Conservation (phyloP, 345 rosid species). For the Trapa incisa region DNA sequence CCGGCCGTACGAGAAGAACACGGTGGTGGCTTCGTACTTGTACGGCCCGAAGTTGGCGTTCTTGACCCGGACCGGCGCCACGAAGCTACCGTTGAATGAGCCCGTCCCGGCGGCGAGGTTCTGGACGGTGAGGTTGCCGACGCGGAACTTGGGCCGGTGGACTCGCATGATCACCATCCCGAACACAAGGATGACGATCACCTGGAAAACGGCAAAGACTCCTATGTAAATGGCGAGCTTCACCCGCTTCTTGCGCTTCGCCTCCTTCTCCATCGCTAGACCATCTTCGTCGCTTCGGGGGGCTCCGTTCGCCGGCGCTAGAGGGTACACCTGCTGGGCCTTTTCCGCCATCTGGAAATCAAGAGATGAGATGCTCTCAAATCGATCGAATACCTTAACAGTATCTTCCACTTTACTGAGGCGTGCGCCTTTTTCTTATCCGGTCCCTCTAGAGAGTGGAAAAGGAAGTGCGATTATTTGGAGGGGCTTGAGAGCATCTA, state of each 20-base stretch:
- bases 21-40: constrained; percentile 9
- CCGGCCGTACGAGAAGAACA: constrained; percentile 10
- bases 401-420: not conserved
- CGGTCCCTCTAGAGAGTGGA: too few relatives aligned
- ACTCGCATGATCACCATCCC: constrained; percentile 12
- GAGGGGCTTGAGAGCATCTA: too few relatives aligned
- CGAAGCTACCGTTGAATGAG: constrained; percentile 4
- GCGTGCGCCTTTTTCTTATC: too few relatives aligned
- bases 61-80: constrained; percentile 13
- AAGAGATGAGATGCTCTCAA: too few relatives aligned
- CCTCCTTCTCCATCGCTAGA: constrained; percentile 9
- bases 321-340: constrained; percentile 7
- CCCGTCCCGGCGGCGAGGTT: not conserved
- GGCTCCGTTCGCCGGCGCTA: constrained; percentile 8
- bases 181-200: constrained; percentile 13
- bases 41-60: constrained; percentile 17
- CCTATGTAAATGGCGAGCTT: constrained; percentile 12
- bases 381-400: not conserved
- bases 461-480: too few relatives aligned
- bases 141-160: constrained; percentile 17
- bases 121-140: constrained; percentile 3
- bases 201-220: constrained; percentile 19
- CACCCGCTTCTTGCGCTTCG: constrained; percentile 14
- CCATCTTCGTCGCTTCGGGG: constrained; percentile 9
- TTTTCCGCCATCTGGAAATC: constrained; percentile 2